Evolutionary conservation across 257 asterid species (phyloP).

Genomic region (Plantago ovata): DNA sequence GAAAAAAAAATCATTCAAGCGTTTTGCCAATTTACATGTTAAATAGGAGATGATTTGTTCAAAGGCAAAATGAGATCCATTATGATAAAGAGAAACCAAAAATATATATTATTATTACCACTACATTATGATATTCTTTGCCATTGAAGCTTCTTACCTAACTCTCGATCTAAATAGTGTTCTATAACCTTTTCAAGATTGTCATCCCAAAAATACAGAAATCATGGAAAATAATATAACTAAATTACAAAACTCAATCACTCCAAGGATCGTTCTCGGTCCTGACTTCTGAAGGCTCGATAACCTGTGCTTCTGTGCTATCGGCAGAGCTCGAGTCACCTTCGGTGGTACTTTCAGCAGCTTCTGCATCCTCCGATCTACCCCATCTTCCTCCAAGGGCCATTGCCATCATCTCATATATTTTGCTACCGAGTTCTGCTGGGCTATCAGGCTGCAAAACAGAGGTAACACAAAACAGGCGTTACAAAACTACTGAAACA

Average conservation of each 20-base stretch:
- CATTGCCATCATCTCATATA: slow-evolving; percentile 98
- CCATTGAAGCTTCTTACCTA: too few relatives aligned
- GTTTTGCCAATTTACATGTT: too few relatives aligned
- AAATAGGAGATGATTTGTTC: too few relatives aligned
- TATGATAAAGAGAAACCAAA: too few relatives aligned
- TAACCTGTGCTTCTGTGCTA: slow-evolving; percentile 40
- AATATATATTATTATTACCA: too few relatives aligned
- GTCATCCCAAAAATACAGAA: too few relatives aligned
- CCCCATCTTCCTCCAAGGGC: slow-evolving; percentile 99
- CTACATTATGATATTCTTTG: too few relatives aligned
- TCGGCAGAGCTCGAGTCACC: slow-evolving; percentile 30
- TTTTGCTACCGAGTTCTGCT: slow-evolving; percentile 89
- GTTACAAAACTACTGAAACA: not conserved
- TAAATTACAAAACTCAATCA: slow-evolving; percentile 19
- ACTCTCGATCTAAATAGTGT: too few relatives aligned
- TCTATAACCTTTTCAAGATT: too few relatives aligned
- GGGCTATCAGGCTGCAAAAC: slow-evolving; percentile 88
- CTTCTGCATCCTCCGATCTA: slow-evolving; percentile 48
- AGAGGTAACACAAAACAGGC: not conserved
- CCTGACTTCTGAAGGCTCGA: slow-evolving; percentile 95
- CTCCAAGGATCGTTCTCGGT: slow-evolving; percentile 84
- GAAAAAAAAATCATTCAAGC: too few relatives aligned
- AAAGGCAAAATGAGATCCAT: too few relatives aligned
- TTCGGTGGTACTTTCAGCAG: slow-evolving; percentile 22
- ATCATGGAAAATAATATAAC: too few relatives aligned